A percentile compares a stretch with the other conserved stretches of the same genome.
Conservation (phyloP, 495 filamentous ascomycete genomes). For the Lepraria neglecta region DNA sequence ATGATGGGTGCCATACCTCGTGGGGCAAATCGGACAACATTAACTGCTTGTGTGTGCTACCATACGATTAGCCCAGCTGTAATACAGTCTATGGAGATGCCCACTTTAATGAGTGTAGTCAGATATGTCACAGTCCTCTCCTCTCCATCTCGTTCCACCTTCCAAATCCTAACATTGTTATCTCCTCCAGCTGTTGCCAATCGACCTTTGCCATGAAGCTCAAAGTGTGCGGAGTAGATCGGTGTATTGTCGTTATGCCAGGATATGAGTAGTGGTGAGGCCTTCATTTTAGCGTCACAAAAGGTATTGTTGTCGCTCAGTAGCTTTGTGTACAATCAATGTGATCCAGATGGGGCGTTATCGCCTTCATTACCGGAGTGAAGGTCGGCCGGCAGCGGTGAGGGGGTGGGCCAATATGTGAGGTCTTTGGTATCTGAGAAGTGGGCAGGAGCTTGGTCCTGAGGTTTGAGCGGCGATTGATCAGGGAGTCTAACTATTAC, state of each 20-base stretch:
- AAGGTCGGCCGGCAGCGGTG: not conserved
- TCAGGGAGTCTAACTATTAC: not conserved
- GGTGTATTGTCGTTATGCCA: slow-evolving; percentile 95
- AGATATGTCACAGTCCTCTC: slow-evolving; percentile 83
- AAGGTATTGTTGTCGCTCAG: not conserved
- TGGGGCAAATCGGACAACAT: slow-evolving; percentile 93
- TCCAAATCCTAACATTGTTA: slow-evolving; percentile 95
- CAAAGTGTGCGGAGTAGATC: slow-evolving; percentile 94
- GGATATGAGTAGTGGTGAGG: slow-evolving; percentile 81
- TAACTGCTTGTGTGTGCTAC: slow-evolving; percentile 87
- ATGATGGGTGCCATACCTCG: slow-evolving; percentile 52
- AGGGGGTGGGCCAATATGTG: slow-evolving; percentile 10
- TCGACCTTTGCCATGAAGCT: slow-evolving; percentile 86
- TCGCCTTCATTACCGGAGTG: slow-evolving; percentile 1
- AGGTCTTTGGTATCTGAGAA: not conserved
- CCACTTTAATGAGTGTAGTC: slow-evolving; percentile 68
- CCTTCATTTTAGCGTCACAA: slow-evolving; percentile 63
- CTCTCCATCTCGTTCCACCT: slow-evolving; percentile 77
- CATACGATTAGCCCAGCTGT: not conserved
- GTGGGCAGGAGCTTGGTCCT: not conserved
- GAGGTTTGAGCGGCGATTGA: not conserved
- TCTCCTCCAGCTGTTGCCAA: slow-evolving; percentile 93
- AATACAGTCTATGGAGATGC: not conserved
- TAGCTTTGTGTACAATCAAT: not conserved
- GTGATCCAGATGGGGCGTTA: not conserved